Percentiles rank a stretch among this genome's conserved stretches.
Evolutionary conservation across 805 yeast species (phyloP).

Genomic region (Metschnikowia santaceciliae): DNA sequence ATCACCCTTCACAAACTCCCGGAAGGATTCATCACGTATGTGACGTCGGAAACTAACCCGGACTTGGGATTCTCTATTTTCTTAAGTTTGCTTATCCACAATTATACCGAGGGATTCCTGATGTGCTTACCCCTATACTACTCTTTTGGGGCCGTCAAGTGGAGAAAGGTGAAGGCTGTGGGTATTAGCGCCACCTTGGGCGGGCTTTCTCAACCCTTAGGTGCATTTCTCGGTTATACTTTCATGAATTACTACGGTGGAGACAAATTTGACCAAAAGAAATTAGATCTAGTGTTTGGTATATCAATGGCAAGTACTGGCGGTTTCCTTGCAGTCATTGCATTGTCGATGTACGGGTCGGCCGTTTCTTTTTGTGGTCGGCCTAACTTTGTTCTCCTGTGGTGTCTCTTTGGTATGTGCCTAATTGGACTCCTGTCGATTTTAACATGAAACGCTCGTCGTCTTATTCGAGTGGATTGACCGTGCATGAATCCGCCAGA

Average conservation of each 20-base stretch:
- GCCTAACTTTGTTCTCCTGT: conserved; percentile 52
- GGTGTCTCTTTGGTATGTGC: conserved; percentile 59
- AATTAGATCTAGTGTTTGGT: conserved; percentile 51
- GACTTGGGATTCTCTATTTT: conserved; percentile 75
- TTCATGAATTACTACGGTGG: conserved; percentile 32
- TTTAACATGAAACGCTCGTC: conserved; percentile 9
- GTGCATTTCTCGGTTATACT: conserved; percentile 69
- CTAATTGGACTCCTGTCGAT: conserved; percentile 47
- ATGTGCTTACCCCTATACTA: conserved; percentile 88
- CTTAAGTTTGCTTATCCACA: conserved; percentile 81
- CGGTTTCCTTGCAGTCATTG: conserved; percentile 80
- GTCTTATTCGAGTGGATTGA: neutral
- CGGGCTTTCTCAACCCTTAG: conserved; percentile 83
- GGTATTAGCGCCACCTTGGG: conserved; percentile 66
- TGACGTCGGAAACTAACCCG: conserved; percentile 63
- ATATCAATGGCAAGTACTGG: conserved; percentile 65
- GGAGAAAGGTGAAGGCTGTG: conserved; percentile 53
- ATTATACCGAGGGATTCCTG: conserved; percentile 89
- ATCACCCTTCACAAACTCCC: conserved; percentile 88
- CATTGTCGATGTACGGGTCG: conserved; percentile 81
- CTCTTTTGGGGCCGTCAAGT: conserved; percentile 47
- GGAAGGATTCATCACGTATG: conserved; percentile 88
- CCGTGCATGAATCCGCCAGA: neutral
- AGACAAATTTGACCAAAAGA: conserved; percentile 24
- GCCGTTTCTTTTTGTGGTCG: conserved; percentile 68